A percentile compares a stretch with the other conserved stretches of the same genome.
phyloP scores from a whole-genome alignment of 495 filamentous ascomycete species.

The Aeminium ludgeri region DNA sequence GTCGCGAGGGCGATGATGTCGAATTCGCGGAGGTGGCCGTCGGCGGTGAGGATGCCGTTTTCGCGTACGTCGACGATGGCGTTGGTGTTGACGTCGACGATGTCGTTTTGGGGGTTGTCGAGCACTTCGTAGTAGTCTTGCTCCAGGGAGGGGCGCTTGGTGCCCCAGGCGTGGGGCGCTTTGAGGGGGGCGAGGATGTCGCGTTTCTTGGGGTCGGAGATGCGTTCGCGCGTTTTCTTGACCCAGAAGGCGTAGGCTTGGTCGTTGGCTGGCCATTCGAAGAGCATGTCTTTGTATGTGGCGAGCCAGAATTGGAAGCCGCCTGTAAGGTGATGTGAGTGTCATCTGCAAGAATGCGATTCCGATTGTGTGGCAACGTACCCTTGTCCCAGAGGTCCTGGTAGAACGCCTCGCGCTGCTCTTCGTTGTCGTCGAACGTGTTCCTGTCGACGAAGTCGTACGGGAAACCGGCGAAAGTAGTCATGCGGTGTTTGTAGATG shows the following conservation, averaged over 20 bases:
- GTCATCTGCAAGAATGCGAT: too few species aligned
- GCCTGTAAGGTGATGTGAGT: conserved; percentile 13
- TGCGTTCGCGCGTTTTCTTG: conserved; percentile 28
- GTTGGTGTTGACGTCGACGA: conserved; percentile 33
- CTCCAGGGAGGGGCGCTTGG: conserved; percentile 34
- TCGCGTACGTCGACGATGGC: conserved; percentile 27
- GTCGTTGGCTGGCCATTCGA: conserved; percentile 31
- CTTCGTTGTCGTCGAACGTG: conserved; percentile 31
- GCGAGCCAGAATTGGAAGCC: conserved; percentile 37
- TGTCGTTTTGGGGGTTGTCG: conserved; percentile 32
- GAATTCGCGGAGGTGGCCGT: conserved; percentile 30
- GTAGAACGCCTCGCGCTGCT: conserved; percentile 32
- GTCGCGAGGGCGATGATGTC: conserved; percentile 40
- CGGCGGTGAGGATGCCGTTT: conserved; percentile 28
- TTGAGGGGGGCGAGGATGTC: conserved; percentile 34
- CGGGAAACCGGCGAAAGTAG: conserved; percentile 31
- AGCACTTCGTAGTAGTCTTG: conserved; percentile 36
- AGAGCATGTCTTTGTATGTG: conserved; percentile 34
- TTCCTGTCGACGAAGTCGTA: conserved; percentile 27
- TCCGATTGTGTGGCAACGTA: too few species aligned
- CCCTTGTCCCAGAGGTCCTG: conserved; percentile 29
- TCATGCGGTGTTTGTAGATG: conserved; percentile 30
- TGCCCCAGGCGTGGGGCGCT: conserved; percentile 33
- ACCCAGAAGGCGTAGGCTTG: conserved; percentile 30
- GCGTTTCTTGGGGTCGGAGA: conserved; percentile 30